Base-by-base conservation (phyloP, 2,329 filamentous ascomycete genomes). In the Herpotrichia juniperi region DNA sequence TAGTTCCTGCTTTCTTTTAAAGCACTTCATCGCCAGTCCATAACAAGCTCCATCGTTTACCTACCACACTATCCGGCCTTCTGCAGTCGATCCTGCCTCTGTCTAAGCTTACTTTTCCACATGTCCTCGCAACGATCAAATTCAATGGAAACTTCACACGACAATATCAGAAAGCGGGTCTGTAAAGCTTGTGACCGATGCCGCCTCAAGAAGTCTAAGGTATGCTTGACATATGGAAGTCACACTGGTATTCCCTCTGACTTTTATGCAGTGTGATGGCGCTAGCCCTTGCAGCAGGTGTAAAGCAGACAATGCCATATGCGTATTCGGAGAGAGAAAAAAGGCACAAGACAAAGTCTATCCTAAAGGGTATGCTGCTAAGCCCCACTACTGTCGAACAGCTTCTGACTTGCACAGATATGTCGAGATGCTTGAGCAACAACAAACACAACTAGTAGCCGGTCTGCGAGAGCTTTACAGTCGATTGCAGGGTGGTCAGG, bases 161-260 rank as follows among this genome's bases (percentile, higher is more conserved):
- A 74, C 56, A 79, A 78, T 57, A 77, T 79, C 52, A 72, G 84
- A 60, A 87, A 87, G 73, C 78, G 85, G 64, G 85, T 87, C 32
- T 85, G 85, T 70, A 87, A 87, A 73, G 85, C 85, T 21, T 87
- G 85, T 71, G 85, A 87, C 71, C 79, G 85, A 53, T 87, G 85
- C 74, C 78, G 85, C 42, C 62, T 87, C 51, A 87, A 87, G 73
- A 87, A 87, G 68, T 87, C 84, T 67, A 87, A 87, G 77, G 82
- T 83, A 74, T 53, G 72, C 61, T 30, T 21, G 28, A 10, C 42
- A n/a, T 30, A 31, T 28, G 7, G 21, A 12, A 14, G 42, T 25
- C 43, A 22, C 42, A 17, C 21, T 12, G 22, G 28, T 22, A 21
- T 26, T 8, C n/a, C 14, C 9, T 40, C 39, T 46, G 19, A 46